Base-by-base conservation (phyloP, 805 yeast species). In the Pichia ethanolica region DNA sequence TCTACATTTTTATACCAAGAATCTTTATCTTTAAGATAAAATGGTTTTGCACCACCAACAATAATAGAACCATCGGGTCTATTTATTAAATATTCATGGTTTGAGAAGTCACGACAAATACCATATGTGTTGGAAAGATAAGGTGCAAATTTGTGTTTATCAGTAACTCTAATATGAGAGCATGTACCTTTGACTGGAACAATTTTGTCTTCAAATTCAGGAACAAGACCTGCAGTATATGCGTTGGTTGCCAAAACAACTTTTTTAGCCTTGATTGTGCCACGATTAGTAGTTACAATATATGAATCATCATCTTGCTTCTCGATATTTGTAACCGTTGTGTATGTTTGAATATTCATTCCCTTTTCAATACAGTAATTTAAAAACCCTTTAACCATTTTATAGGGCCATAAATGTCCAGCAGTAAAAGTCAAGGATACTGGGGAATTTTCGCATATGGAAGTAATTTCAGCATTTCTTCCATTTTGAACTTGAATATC, bases 371-470 rank as follows among this genome's bases (percentile, higher is more conserved):
- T 59, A 27, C 68, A 56, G 10, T 54, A 54, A 48, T 66, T 59
- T 36, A 74, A 53, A 10, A 75, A 49, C 1, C 64, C 61, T n/a
- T 65, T 59, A 40, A 71, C 66, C 13, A 75, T 58, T 52, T 69
- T 69, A 58, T 74, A 71, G 8, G 79, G 76, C 68, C 77, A 73
- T 44, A 74, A 57, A 7, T 72, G 65, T 1, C 71, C 69, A 7
- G 77, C 74, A 6, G 76, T 74, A 48, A 65, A 65, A 5, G 63
- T 53, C 30, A 71, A 57, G 13, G 69, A 68, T 25, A 68, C 62
- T 12, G 56, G 50, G 5, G 66, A 60, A 9, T 54, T 47, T 9
- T 55, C 62, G 37, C 55, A 59, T 34, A 70, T 68, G 3, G 66
- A 56, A 8, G 59, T 45, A 5, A 56, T 49, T 48, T 56, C 55